These are phyloP conservation scores for Sugiyamaella marilandica DNA, from an alignment of 805 yeast genomes.

Conservation along the genomic window DNA sequence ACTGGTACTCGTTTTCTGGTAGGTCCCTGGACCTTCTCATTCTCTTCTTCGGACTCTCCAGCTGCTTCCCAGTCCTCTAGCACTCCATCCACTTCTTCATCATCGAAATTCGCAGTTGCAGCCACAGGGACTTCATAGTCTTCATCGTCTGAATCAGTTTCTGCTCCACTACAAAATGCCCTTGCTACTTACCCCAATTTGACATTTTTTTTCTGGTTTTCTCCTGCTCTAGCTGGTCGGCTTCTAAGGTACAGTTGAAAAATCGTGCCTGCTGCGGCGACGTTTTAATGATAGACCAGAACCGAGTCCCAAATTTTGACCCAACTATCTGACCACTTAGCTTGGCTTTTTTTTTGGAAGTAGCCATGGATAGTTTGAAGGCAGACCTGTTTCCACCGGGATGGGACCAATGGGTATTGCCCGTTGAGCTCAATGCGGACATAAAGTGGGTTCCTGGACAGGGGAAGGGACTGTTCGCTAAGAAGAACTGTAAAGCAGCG, in stretches of 20 bases:
- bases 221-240: neutral
- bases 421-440: neutral
- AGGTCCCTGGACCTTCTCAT: conserved; percentile 38
- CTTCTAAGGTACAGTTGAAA: neutral
- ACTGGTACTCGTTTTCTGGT: conserved; percentile 44
- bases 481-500: neutral
- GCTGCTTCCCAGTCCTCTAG: conserved; percentile 88
- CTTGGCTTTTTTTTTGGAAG: neutral
- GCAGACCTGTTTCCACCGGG: neutral
- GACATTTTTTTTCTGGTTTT: conserved; percentile 13
- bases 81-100: conserved; percentile 67
- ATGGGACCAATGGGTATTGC: neutral
- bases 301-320: too few relatives aligned
- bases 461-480: conserved; percentile 14
- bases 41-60: conserved; percentile 61
- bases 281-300: too few relatives aligned
- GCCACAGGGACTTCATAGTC: conserved; percentile 68
- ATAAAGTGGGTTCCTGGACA: conserved; percentile 1
- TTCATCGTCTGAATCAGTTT: conserved; percentile 61
- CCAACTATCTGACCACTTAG: too few relatives aligned
- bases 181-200: conserved; percentile 20
- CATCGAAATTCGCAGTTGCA: conserved; percentile 60
- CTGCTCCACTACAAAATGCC: neutral
- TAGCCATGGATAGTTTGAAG: too few relatives aligned
- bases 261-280: too few relatives aligned